Base-by-base conservation (phyloP, 1,139 yeast species). In the Yamadazyma membranifaciens region DNA sequence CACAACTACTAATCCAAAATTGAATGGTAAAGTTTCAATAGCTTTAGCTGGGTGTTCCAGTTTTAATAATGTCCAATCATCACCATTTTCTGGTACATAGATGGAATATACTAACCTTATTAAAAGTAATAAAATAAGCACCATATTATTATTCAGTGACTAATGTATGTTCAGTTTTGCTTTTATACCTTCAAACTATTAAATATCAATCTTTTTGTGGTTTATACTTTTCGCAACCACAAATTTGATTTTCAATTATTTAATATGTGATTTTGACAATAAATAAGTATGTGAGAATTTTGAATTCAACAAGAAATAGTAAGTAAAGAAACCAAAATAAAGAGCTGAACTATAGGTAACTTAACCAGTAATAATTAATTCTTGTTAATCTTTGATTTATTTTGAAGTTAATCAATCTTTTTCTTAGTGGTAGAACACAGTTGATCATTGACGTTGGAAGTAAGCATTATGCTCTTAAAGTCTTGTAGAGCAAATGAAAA, bases 281-380 rank as follows among this genome's bases (percentile, higher is more conserved):
- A 63, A 60, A 50, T 75, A 69, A 69, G 69, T 66, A 41, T 59
- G 59, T 40, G 62, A 59, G 53, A 69, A 69, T 12, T 20, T 20
- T 20, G 24, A 20, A 20, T 6, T 20, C 7, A 7, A 20, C 24
- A 20, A 20, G 7, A 20, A 20, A 20, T 20, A 20, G 7, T 6
- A 7, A 7, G 5, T 6, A 20, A 20, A 20, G 7, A 20, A 20
- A 20, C 5, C 7, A 20, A 20, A 20, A 20, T 20, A 20, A 20
- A 20, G 24, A 20, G 24, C 7, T 7, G 7, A 20, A 20, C 24
- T 7, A 20, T 20, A 6, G 24, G 24, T 20, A 20, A 20, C 7
- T 20, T 20, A 20, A 20, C 7, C 24, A 20, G 7, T 20, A 6
- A 6, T 20, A 7, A 20, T 20, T 20, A 20, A 20, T 20, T 20